Evolutionary conservation across 768 basidiomycete genomes (phyloP), one percentile per base, ranked within the genome.

Genomic region (Suillus hirtellus): DNA sequence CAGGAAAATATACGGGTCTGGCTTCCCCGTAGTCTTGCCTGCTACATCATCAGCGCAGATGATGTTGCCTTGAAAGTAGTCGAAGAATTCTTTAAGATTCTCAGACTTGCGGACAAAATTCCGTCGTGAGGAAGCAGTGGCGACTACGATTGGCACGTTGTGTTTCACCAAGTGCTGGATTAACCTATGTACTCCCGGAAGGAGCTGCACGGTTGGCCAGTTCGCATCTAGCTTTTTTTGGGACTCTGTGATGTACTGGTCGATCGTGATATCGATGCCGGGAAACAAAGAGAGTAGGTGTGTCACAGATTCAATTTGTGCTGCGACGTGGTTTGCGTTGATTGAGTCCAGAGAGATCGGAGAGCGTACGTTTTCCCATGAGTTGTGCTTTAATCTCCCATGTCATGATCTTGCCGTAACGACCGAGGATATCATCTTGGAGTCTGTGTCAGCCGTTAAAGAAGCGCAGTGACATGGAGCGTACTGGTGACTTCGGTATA

Each of bases 341-440:
- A 31, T 44, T 19, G 24, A 49, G 27, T 11, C 21, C 34, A 27
- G 53, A 34, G 42, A 12, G 46, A 38, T n/a, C 19, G 31, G 35
- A 49, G 34, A 24, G 50, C 80, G 61, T 55, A 92, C 92, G 85
- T 80, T 89, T 91, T 61, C 93, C 93, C 93, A 94, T 95, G 63
- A 90, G 84, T 0, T 89, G 90, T n/a, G 90, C 87, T 71, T 94
- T 93, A 63, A 94, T 92, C 62, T 91, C 88, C 92, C 92, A 93
- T 3, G 90, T 90, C 89, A 95, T 91, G 65, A 84, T 76, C 65
- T 86, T 87, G 34, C 90, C 92, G 69, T 89, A 88, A 12, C 79
- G 81, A 19, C 80, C 84, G 21, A 96, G 84, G 59, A 93, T 88
- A 34, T 85, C 81, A 77, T 94, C 92, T 90, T 68, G 54, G 54